Percentiles rank a stretch among this genome's conserved stretches.
phyloP scores from a whole-genome alignment of 2,329 filamentous ascomycete genomes.

The Venturia carpophila region DNA sequence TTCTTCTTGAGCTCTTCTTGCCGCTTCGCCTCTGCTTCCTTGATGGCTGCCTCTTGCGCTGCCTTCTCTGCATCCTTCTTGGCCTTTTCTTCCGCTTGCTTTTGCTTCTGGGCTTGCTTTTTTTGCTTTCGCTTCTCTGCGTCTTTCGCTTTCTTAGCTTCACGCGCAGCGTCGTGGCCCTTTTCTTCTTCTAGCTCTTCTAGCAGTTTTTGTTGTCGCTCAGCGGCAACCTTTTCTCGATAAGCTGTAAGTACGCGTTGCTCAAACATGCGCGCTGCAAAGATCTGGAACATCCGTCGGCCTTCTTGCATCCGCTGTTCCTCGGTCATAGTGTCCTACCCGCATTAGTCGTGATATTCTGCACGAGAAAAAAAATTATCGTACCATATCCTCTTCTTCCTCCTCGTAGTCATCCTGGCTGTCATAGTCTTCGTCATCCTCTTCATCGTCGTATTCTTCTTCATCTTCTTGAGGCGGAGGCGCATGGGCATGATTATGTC shows the following conservation, averaged over 20 bases:
- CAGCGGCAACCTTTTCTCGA: constrained; percentile 88
- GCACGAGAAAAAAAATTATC: constrained; percentile 27
- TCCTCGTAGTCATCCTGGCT: constrained; percentile 57
- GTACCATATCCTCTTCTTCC: constrained; percentile 53
- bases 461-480: constrained; percentile 56
- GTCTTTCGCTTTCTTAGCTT: constrained; percentile 88
- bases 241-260: constrained; percentile 96
- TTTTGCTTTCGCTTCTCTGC: constrained; percentile 95
- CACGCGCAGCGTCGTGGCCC: constrained; percentile 65
- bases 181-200: constrained; percentile 87
- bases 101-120: constrained; percentile 79
- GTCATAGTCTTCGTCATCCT: constrained; percentile 57
- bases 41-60: constrained; percentile 70
- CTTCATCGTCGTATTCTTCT: constrained; percentile 71
- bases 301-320: constrained; percentile 99
- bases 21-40: constrained; percentile 69
- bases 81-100: constrained; percentile 83
- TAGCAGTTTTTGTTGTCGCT: constrained; percentile 82
- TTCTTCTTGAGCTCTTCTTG: constrained; percentile 72
- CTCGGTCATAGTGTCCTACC: constrained; percentile 89
- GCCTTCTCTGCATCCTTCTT: constrained; percentile 82
- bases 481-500: constrained; percentile 49
- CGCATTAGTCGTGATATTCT: constrained; percentile 30
- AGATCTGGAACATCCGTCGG: constrained; percentile 97
- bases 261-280: constrained; percentile 98